These are phyloP conservation scores for Luffa aegyptiaca DNA, from an alignment of 306 rosid species.

Conservation along the genomic window DNA sequence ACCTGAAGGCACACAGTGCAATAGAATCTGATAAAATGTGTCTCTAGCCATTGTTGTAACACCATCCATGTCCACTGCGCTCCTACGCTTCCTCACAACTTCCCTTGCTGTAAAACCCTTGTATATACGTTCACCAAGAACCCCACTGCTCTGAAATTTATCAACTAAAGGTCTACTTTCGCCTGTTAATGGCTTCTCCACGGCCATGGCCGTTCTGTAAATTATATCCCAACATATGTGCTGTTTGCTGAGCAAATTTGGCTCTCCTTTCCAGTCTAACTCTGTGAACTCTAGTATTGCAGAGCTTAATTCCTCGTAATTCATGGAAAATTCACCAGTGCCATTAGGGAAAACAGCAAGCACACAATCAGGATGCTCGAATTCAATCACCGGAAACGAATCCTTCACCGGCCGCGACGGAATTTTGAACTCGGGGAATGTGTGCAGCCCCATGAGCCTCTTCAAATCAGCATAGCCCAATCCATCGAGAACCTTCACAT, in stretches of 20 bases:
- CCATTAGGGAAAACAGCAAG: slow-evolving; percentile 60
- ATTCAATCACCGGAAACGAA: slow-evolving; percentile 65
- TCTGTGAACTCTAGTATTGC: slow-evolving; percentile 33
- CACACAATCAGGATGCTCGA: slow-evolving; percentile 91
- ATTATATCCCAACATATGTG: slow-evolving; percentile 89
- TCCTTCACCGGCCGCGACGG: slow-evolving; percentile 62
- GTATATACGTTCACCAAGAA: slow-evolving; percentile 32
- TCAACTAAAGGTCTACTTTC: slow-evolving; percentile 25
- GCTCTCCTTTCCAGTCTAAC: slow-evolving; percentile 76
- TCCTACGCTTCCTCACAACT: slow-evolving; percentile 77
- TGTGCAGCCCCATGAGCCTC: slow-evolving; percentile 63
- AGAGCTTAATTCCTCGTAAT: slow-evolving; percentile 46
- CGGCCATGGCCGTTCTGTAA: slow-evolving; percentile 62
- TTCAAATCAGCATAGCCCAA: slow-evolving; percentile 63
- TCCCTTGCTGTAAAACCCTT: slow-evolving; percentile 56
- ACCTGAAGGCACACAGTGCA: slow-evolving; percentile 92
- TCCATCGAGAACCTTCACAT: slow-evolving; percentile 74
- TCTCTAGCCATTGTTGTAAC: slow-evolving; percentile 51
- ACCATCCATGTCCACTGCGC: slow-evolving; percentile 94
- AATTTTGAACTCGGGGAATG: slow-evolving; percentile 41
- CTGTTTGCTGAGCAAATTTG: slow-evolving; percentile 72
- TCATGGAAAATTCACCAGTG: slow-evolving; percentile 33
- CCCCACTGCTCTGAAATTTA: slow-evolving; percentile 54
- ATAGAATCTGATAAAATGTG: slow-evolving; percentile 69
- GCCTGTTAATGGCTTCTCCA: slow-evolving; percentile 46